phyloP scores from a whole-genome alignment of 169 alveolate species.

The Eimeria maxima region DNA sequence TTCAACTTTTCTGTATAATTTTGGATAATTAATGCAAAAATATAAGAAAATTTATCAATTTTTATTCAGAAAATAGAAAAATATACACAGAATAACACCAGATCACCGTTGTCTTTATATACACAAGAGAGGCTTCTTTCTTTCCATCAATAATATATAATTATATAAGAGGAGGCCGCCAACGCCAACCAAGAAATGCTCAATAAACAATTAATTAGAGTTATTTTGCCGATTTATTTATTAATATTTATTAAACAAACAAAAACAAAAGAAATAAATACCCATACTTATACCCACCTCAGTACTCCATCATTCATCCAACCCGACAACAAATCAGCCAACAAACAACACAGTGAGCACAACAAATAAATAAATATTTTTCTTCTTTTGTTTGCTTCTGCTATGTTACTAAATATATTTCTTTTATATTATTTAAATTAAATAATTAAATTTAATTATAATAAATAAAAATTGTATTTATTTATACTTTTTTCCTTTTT shows the following conservation, averaged over 20 bases:
- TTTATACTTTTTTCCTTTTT: too few relatives aligned
- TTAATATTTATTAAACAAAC: slow-evolving; percentile 12
- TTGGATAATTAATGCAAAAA: neutral
- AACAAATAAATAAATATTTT: too few relatives aligned
- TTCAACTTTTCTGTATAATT: neutral
- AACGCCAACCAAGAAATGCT: neutral
- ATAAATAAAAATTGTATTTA: neutral
- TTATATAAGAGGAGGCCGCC: slow-evolving; percentile 42
- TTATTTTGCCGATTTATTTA: neutral
- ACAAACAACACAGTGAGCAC: neutral
- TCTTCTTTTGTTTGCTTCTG: neutral
- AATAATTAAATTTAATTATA: neutral
- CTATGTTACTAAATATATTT: neutral
- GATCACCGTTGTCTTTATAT: too few relatives aligned
- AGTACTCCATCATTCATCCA: too few relatives aligned
- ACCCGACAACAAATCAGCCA: slow-evolving; percentile 8
- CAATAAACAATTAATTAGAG: neutral
- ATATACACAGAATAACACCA: neutral
- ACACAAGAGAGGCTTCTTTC: neutral
- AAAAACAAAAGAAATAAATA: neutral
- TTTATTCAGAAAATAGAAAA: neutral
- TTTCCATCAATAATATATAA: too few relatives aligned
- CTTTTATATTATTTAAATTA: neutral
- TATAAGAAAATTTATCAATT: neutral
- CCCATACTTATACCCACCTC: too few relatives aligned